Conservation (phyloP, 169 alveolate genomes). For the Eimeria sp. region DNA sequence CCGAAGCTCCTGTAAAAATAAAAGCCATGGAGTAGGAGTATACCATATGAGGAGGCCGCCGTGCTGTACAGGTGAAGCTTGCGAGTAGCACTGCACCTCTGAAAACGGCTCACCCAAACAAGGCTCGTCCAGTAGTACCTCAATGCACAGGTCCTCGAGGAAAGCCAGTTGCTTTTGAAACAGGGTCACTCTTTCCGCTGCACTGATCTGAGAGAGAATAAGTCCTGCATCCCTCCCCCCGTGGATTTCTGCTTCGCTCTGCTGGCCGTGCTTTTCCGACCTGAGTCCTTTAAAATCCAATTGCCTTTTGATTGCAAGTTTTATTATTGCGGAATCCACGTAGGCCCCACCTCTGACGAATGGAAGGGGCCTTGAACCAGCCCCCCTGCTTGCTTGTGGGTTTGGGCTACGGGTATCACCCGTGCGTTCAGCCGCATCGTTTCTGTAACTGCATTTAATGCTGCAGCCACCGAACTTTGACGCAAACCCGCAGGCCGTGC, state of each 20-base stretch:
- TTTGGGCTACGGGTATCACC: neutral
- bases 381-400: neutral
- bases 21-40: neutral
- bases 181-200: constrained; percentile 8
- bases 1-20: constrained; percentile 56
- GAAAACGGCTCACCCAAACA: constrained; percentile 25
- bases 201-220: constrained; percentile 17
- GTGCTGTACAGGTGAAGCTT: neutral
- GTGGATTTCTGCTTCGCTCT: neutral
- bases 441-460: neutral
- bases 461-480: constrained; percentile 52
- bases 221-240: constrained; percentile 5
- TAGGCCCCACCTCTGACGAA: neutral
- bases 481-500: constrained; percentile 60
- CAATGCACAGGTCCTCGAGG: constrained; percentile 68
- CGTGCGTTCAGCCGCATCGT: neutral
- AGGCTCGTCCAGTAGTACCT: constrained; percentile 69
- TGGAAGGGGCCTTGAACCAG: neutral
- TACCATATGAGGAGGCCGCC: neutral
- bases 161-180: constrained; percentile 19
- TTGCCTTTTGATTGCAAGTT: neutral
- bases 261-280: neutral
- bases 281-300: neutral
- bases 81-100: neutral
- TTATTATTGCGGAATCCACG: neutral